Conservation (phyloP, 2,329 filamentous ascomycete species). For the Penicillium sp. region DNA sequence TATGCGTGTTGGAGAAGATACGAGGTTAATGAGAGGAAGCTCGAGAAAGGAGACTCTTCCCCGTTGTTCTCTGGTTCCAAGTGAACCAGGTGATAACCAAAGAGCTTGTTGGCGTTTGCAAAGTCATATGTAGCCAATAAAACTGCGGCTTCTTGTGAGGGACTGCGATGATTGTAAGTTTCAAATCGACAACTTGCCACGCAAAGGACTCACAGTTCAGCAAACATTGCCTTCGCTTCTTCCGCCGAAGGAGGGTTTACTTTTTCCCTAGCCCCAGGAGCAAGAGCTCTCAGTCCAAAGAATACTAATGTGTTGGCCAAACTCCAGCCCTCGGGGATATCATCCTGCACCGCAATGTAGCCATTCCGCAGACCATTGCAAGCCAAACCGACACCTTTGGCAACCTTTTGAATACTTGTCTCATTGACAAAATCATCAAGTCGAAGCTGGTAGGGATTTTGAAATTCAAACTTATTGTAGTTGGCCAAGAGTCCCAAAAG, state of each 20-base stretch:
- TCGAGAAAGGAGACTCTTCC: constrained; percentile 71
- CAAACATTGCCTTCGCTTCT: constrained; percentile 77
- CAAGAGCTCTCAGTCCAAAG: constrained; percentile 76
- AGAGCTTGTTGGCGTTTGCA: constrained; percentile 89
- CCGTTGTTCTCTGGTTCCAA: constrained; percentile 59
- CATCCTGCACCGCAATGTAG: constrained; percentile 85
- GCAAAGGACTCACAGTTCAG: constrained; percentile 59
- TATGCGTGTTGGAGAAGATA: constrained; percentile 94
- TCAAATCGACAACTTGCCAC: constrained; percentile 12
- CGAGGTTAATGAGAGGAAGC: constrained; percentile 82
- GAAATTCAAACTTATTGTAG: constrained; percentile 99
- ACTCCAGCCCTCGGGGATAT: constrained; percentile 86
- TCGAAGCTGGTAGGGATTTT: constrained; percentile 90
- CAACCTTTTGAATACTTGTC: constrained; percentile 75
- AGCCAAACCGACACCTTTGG: constrained; percentile 70
- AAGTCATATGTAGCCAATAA: constrained; percentile 91
- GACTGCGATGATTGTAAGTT: constrained; percentile 53
- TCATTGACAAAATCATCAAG: constrained; percentile 97
- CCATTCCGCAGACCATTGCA: constrained; percentile 67
- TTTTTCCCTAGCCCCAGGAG: constrained; percentile 64
- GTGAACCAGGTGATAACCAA: constrained; percentile 79
- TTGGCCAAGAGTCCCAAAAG: constrained; percentile 86
- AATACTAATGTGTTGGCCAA: constrained; percentile 76
- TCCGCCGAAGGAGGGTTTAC: constrained; percentile 67
- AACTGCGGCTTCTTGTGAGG: constrained; percentile 73